Conservation (phyloP, 1,139 yeast species). For the Zygoascus hellenicus region DNA sequence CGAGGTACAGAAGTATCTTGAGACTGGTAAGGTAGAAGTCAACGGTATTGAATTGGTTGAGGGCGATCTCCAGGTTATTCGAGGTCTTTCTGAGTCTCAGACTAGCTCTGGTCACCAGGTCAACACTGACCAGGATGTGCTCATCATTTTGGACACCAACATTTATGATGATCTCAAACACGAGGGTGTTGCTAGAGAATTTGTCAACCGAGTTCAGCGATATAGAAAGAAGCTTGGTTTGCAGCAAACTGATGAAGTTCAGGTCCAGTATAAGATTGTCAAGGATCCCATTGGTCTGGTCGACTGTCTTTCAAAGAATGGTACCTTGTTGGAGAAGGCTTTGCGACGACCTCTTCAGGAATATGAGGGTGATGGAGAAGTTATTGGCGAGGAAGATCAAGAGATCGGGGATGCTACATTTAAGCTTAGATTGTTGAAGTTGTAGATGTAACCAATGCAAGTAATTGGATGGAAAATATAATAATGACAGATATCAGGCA, state of each 20-base stretch:
- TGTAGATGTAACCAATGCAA: conserved; percentile 31
- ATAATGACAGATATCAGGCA: background rate
- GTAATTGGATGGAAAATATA: background rate
- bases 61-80: conserved; percentile 85
- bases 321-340: conserved; percentile 66
- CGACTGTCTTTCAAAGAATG: conserved; percentile 57
- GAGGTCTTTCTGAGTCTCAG: conserved; percentile 71
- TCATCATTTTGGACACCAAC: conserved; percentile 83
- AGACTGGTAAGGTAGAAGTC: conserved; percentile 69
- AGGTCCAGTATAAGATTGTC: conserved; percentile 68
- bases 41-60: conserved; percentile 84
- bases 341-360: conserved; percentile 50
- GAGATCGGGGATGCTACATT: conserved; percentile 79
- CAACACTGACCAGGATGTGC: conserved; percentile 82
- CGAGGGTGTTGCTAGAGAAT: conserved; percentile 95
- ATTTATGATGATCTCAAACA: conserved; percentile 82
- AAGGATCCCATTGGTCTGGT: conserved; percentile 65
- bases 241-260: conserved; percentile 90
- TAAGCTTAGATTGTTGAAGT: conserved; percentile 68
- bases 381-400: conserved; percentile 77
- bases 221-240: conserved; percentile 95
- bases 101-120: conserved; percentile 66
- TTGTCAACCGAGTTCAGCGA: conserved; percentile 95
- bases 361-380: conserved; percentile 20
- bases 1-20: conserved; percentile 72